Base-by-base conservation (phyloP, 257 asterid genomes). In the Avicennia marina region DNA sequence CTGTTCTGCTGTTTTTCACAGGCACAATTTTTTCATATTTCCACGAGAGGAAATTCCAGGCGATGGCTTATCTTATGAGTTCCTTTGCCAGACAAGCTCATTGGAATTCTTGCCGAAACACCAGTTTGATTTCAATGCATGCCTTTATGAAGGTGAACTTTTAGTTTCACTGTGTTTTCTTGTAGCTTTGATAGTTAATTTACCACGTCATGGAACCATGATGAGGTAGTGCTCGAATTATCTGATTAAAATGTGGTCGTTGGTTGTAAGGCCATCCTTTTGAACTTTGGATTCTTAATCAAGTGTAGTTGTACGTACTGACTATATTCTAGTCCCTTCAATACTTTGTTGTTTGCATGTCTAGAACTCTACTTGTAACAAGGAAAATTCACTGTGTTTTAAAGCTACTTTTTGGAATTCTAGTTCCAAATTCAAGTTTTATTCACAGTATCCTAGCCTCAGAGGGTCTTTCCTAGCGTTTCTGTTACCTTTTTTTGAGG, bases 1-100 rank as follows among this genome's bases (percentile, higher is more conserved):
- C n/a, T 34, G 22, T 51, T 50, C 25, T 64, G 52, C 42, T 72
- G 39, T 66, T 40, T 72, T 57, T 10, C 67, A 47, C 90, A 88
- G 96, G 77, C 88, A 83, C 82, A 91, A 88, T 57, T 91, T 91
- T 60, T 91, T 73, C 66, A 62, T 91, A 62, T 91, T 83, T 64
- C 97, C 90, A 1, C 76, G 90, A 65, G 81, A 73, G 75, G 95
- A 91, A 68, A 64, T 72, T 62, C 58, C 69, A 1, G 86, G 87
- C 29, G 80, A 66, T 61, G 81, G 63, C 46, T 66, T 48, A 31
- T 66, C 84, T 6, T 12, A 39, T 56, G 98, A 91, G 58, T 91
- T 91, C 65, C 77, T 84, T 61, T 91, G 96, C 76, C 98, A 91
- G 81, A 85, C 98, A 42, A 64, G 93, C 34, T 88, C 98, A 2